Conservation (phyloP, 1,139 yeast genomes). For the Debaryomyces udenii region DNA sequence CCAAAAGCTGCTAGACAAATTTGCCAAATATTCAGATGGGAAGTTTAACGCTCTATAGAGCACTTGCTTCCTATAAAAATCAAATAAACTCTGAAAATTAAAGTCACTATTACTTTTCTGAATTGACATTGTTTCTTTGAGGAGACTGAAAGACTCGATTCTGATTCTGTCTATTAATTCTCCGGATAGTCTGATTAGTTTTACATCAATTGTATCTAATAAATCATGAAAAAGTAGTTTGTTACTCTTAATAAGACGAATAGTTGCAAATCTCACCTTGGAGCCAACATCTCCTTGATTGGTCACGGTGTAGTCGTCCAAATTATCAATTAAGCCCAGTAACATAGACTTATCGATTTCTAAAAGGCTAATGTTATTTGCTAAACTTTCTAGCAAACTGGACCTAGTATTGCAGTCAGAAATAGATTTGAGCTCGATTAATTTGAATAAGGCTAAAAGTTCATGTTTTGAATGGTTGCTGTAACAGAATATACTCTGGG, state of each 20-base stretch:
- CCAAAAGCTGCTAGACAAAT: constrained; percentile 46
- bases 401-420: constrained; percentile 32
- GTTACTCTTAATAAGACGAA: constrained; percentile 41
- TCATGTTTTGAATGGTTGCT: constrained; percentile 1
- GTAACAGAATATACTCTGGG: constrained; percentile 36
- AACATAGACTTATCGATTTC: constrained; percentile 16
- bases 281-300: constrained; percentile 83
- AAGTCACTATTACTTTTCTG: not conserved
- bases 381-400: constrained; percentile 24
- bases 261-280: constrained; percentile 58
- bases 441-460: not conserved
- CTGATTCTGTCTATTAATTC: constrained; percentile 40
- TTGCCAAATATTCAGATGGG: not conserved
- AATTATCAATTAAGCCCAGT: constrained; percentile 26
- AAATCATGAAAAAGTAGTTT: constrained; percentile 17
- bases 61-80: constrained; percentile 8
- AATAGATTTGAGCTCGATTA: not conserved
- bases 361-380: constrained; percentile 8
- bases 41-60: constrained; percentile 13
- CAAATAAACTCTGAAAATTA: constrained; percentile 9
- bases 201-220: constrained; percentile 22
- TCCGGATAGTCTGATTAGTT: constrained; percentile 56
- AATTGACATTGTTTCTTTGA: constrained; percentile 14
- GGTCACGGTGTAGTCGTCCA: constrained; percentile 69
- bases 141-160: constrained; percentile 27